Conservation (phyloP, 805 yeast species). For the Barnettozyma populi region DNA sequence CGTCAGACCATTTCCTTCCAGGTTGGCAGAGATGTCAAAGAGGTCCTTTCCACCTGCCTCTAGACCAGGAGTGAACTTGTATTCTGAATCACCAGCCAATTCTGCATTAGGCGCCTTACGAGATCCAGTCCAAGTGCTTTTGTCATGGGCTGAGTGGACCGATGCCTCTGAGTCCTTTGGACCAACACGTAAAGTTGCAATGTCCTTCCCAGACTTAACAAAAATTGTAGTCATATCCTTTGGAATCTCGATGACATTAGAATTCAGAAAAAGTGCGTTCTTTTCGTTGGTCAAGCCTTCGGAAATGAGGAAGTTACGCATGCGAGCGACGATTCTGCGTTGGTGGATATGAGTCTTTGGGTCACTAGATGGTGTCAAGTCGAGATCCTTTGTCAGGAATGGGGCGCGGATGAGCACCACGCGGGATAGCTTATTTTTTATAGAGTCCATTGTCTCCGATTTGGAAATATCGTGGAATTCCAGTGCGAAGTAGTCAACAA, state of each 20-base stretch:
- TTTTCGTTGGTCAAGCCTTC: constrained; percentile 25
- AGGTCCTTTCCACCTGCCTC: background rate
- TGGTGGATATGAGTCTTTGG: constrained; percentile 22
- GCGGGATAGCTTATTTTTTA: constrained; percentile 16
- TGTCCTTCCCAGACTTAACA: constrained; percentile 24
- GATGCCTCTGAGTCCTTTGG: constrained; percentile 16
- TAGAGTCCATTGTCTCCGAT: background rate
- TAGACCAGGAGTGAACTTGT: background rate
- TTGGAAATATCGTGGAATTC: constrained; percentile 7
- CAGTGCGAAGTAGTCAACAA: constrained; percentile 6
- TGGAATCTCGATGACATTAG: constrained; percentile 26
- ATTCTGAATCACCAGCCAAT: constrained; percentile 1
- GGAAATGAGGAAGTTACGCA: constrained; percentile 23
- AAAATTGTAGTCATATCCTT: constrained; percentile 23
- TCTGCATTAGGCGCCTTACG: constrained; percentile 23
- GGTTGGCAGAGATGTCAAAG: background rate
- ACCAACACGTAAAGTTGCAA: constrained; percentile 27
- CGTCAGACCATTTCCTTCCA: constrained; percentile 12
- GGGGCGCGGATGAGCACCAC: constrained; percentile 23
- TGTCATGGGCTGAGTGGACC: background rate
- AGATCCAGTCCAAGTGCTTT: constrained; percentile 28
- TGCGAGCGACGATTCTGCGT: constrained; percentile 21
- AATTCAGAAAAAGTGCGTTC: constrained; percentile 28
- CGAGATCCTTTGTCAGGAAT: constrained; percentile 14
- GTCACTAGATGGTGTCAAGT: constrained; percentile 20